Percentiles rank a stretch among this genome's conserved stretches.
Evolutionary conservation across 352 stramenopile genomes (phyloP).

Genomic region (Aphanomyces astaci): DNA sequence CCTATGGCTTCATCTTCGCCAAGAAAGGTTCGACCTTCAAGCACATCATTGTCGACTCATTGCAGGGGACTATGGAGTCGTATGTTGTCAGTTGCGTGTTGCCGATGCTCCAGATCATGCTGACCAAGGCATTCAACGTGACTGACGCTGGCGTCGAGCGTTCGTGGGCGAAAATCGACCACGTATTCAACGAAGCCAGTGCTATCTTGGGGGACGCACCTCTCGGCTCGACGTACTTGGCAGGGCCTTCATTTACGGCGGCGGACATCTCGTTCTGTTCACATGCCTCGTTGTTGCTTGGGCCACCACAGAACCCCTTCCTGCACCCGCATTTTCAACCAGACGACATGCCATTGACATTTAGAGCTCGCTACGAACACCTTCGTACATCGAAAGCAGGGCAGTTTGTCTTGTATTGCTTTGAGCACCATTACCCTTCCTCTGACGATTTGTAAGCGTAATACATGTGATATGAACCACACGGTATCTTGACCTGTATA

Average conservation of each 20-base stretch:
- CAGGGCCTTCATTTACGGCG: conserved; percentile 33
- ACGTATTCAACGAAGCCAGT: conserved; percentile 25
- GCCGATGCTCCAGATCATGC: conserved; percentile 27
- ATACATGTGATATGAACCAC: background rate
- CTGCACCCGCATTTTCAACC: conserved; percentile 27
- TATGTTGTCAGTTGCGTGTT: conserved; percentile 12
- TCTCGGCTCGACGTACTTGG: conserved; percentile 34
- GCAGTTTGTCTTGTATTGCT: background rate
- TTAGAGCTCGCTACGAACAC: conserved; percentile 15
- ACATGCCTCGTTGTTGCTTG: conserved; percentile 34
- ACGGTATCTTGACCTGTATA: no score
- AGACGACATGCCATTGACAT: conserved; percentile 22
- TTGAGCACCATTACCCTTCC: background rate
- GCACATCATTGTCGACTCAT: background rate
- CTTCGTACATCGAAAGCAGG: background rate
- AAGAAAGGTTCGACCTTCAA: background rate
- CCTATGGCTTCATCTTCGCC: background rate
- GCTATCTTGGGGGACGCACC: conserved; percentile 31
- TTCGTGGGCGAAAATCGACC: conserved; percentile 30
- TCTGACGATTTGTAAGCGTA: background rate
- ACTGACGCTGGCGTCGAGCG: conserved; percentile 26
- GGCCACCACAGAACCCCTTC: conserved; percentile 34
- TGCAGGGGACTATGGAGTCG: background rate
- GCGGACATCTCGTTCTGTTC: conserved; percentile 46
- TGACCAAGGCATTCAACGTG: conserved; percentile 29